Evolutionary conservation across 2,329 filamentous ascomycete species (phyloP).

Genomic region (Rutstroemia sp.): DNA sequence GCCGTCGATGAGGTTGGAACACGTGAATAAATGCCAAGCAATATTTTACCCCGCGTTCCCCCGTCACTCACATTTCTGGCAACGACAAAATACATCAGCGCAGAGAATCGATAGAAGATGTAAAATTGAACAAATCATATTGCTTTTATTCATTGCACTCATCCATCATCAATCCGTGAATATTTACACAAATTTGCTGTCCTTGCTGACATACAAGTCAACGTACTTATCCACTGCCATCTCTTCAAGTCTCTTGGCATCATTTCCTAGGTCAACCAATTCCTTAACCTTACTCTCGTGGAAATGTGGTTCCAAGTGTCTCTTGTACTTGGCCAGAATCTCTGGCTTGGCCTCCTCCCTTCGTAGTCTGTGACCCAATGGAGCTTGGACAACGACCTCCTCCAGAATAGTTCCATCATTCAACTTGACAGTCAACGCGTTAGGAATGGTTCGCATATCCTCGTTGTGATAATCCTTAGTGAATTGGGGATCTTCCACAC

Average conservation of each 20-base stretch:
- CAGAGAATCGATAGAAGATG: too few species aligned
- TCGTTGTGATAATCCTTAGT: conserved; percentile 95
- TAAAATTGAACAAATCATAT: too few species aligned
- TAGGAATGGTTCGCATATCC: conserved; percentile 88
- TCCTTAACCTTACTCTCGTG: conserved; percentile 69
- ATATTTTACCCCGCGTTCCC: too few species aligned
- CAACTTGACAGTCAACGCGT: conserved; percentile 88
- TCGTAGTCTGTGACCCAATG: conserved; percentile 82
- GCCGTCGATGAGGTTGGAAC: too few species aligned
- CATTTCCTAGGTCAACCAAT: conserved; percentile 71
- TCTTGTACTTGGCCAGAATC: conserved; percentile 92
- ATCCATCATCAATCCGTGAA: not conserved
- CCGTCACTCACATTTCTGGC: too few species aligned
- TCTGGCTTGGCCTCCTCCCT: conserved; percentile 97
- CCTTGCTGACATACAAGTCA: conserved; percentile 63
- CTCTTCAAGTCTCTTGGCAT: conserved; percentile 66
- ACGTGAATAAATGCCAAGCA: too few species aligned
- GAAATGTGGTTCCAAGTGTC: conserved; percentile 82
- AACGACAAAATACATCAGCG: too few species aligned
- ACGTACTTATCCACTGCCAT: conserved; percentile 91
- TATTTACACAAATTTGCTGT: not conserved
- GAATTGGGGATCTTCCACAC: conserved; percentile 93
- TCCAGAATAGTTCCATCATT: conserved; percentile 89
- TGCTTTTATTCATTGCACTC: too few species aligned
- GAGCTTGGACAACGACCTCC: conserved; percentile 88